These are phyloP conservation scores for Diospyros kaki DNA, from an alignment of 148 eudicot genomes.

Conservation along the genomic window DNA sequence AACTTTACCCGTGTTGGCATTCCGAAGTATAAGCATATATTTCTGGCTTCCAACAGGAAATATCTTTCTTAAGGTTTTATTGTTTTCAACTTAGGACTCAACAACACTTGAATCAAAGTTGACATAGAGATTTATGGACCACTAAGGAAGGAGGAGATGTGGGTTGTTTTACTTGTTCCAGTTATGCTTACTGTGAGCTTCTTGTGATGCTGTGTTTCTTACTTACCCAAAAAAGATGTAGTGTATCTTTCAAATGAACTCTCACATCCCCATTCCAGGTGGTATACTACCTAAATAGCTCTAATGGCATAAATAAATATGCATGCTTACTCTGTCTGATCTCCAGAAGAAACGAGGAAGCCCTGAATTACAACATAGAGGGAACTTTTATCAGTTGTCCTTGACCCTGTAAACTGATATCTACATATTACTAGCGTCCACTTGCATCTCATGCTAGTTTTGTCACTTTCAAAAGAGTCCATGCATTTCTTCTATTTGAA, in stretches of 20 bases:
- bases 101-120: too few relatives aligned
- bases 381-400: too few relatives aligned
- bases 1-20: background rate
- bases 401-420: background rate
- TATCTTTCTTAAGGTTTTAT: too few relatives aligned
- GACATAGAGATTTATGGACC: too few relatives aligned
- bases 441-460: background rate
- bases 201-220: too few relatives aligned
- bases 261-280: background rate
- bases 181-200: too few relatives aligned
- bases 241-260: background rate
- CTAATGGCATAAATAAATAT: too few relatives aligned
- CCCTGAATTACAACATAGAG: background rate
- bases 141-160: too few relatives aligned
- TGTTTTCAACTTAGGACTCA: too few relatives aligned
- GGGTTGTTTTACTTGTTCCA: too few relatives aligned
- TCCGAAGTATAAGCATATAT: background rate
- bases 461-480: conserved; percentile 3
- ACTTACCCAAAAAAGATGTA: background rate
- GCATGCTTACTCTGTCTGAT: background rate
- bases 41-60: too few relatives aligned
- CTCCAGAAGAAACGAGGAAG: background rate
- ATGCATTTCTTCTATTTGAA: background rate
- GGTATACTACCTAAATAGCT: too few relatives aligned
- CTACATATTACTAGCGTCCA: background rate